phyloP scores from a whole-genome alignment of 2,329 filamentous ascomycete genomes.

The Fusarium sp. region DNA sequence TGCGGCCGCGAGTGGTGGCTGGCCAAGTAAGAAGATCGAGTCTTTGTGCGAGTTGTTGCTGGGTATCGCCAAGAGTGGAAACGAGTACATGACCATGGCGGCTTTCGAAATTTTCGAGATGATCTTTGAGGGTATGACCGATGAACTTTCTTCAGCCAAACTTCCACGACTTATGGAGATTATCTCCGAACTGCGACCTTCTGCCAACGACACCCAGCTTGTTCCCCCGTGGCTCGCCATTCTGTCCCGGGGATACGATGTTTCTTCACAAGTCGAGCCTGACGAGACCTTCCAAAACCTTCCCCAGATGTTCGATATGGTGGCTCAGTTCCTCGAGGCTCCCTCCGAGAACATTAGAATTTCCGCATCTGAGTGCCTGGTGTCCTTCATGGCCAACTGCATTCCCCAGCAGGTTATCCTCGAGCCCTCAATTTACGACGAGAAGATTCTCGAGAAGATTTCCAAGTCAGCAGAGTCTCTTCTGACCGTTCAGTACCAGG shows the following conservation, averaged over 20 bases:
- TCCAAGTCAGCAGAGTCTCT: conserved; percentile 78
- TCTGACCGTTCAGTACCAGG: conserved; percentile 90
- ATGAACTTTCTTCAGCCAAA: conserved; percentile 89
- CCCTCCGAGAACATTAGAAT: conserved; percentile 92
- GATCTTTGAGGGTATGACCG: conserved; percentile 91
- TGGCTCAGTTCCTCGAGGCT: conserved; percentile 85
- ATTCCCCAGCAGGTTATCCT: conserved; percentile 84
- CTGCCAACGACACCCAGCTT: conserved; percentile 92
- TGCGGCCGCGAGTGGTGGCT: conserved; percentile 86
- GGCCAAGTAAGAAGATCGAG: conserved; percentile 97
- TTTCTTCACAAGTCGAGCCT: conserved; percentile 86
- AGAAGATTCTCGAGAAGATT: conserved; percentile 87
- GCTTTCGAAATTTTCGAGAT: conserved; percentile 98
- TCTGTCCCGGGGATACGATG: conserved; percentile 91
- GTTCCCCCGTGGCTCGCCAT: conserved; percentile 98
- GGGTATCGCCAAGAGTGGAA: conserved; percentile 87
- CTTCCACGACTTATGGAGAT: conserved; percentile 89
- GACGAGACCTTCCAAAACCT: conserved; percentile 93
- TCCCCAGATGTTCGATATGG: conserved; percentile 83
- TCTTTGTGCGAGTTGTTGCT: conserved; percentile 88
- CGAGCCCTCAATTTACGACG: conserved; percentile 91
- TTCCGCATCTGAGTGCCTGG: conserved; percentile 92
- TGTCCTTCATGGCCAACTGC: conserved; percentile 92
- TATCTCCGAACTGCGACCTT: conserved; percentile 90
- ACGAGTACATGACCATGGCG: conserved; percentile 95